A percentile compares a stretch with the other conserved stretches of the same genome.
These are phyloP conservation scores for Verruconis gallopava DNA, from an alignment of 2,329 filamentous ascomycete species.

Conservation along the genomic window DNA sequence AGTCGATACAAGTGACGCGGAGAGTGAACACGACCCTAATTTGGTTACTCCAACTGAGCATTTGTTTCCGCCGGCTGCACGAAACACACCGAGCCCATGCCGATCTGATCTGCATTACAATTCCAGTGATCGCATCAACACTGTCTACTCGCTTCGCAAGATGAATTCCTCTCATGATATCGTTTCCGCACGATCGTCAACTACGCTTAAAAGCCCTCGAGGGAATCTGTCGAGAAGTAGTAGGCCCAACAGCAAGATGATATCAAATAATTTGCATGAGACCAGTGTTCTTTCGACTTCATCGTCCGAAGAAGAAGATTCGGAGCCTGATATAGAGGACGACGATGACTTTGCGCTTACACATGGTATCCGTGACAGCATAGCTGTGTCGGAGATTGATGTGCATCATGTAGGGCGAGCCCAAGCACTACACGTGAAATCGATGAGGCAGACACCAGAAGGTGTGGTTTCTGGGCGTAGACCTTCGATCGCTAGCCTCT, in stretches of 20 bases:
- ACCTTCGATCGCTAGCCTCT: slow-evolving; percentile 9
- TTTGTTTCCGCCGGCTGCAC: not conserved
- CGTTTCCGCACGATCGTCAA: not conserved
- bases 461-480: not conserved
- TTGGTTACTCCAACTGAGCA: not conserved
- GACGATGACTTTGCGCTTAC: slow-evolving; percentile 14
- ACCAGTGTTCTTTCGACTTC: slow-evolving; percentile 27
- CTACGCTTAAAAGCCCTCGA: not conserved
- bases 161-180: not conserved
- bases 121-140: not conserved
- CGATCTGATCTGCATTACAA: not conserved
- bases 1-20: not conserved
- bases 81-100: not conserved
- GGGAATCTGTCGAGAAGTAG: slow-evolving; percentile 19
- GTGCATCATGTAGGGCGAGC: slow-evolving; percentile 25
- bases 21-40: not conserved
- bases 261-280: slow-evolving; percentile 22
- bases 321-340: slow-evolving; percentile 18
- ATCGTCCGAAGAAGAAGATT: slow-evolving; percentile 23
- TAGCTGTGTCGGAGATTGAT: slow-evolving; percentile 15
- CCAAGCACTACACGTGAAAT: slow-evolving; percentile 23
- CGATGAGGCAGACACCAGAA: not conserved
- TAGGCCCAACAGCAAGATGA: slow-evolving; percentile 18
- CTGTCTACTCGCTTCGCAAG: not conserved
- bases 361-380: slow-evolving; percentile 20